Base-by-base conservation (phyloP, 2,329 filamentous ascomycete species). In the Colletotrichum sojae region DNA sequence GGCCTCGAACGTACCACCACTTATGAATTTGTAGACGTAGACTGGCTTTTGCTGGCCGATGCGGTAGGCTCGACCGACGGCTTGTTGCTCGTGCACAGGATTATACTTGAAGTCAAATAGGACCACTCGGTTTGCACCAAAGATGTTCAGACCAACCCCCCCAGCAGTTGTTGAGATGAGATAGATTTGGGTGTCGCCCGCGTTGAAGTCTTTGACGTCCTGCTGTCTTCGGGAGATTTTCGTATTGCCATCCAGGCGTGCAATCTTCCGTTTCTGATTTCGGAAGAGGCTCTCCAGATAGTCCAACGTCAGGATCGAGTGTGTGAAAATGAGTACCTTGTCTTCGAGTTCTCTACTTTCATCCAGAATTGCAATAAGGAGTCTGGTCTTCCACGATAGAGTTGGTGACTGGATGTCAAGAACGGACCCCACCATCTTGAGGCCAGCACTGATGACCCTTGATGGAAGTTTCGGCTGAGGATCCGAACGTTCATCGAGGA, bases 21-120 rank as follows among this genome's bases (percentile, higher is more conserved):
- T 84, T 27, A 94, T 83, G 71, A 98, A 90, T 18, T 92, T 91
- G 79, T 98, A 98, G 1, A 98, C 94, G 76, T 88, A 95, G 1
- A 97, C 94, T 0, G 88, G 85, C 74, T 95, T 96, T 45, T 81
- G 83, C 78, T 98, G 95, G 0, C 94, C 94, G 40, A 98, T 88
- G 1, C 95, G 92, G 78, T 96, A 97, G 0, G 93, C 92, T 61
- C 95, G 88, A 2, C 94, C 95, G 58, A 97, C 89, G 1, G 95
- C 95, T 79, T 98, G 95, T 74, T 94, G 91, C 78, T 97, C 95
- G 76, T 91, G 86, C 5, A 90, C 87, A 0, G 95, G 95, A 71
- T 95, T 96, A 81, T 91, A 97, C 70, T 86, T 85, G 75, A 92
- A 94, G 77, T 98, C 95, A 64, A 97, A 92, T 20, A 98, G 91